A percentile compares a stretch with the other conserved stretches of the same genome.
Conservation (phyloP, 2,329 filamentous ascomycete genomes). For the Simplicillium sp. region DNA sequence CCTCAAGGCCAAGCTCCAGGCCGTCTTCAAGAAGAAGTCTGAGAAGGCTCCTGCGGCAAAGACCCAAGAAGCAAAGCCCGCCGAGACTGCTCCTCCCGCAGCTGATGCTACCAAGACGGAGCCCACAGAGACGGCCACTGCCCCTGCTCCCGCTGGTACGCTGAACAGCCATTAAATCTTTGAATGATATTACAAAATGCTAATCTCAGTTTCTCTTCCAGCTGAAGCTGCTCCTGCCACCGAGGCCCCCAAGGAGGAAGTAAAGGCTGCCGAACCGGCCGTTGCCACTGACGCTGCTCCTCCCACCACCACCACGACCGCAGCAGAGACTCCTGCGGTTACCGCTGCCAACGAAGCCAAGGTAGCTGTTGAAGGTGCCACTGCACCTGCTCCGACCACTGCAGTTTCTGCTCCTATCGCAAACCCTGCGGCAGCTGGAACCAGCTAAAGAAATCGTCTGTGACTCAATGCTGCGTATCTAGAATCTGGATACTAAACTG, state of each 20-base stretch:
- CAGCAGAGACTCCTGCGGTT: constrained; percentile 8
- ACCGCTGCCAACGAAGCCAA: constrained; percentile 3
- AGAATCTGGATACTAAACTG: not conserved
- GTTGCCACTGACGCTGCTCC: constrained; percentile 3
- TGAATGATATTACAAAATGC: not conserved
- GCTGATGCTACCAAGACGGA: constrained; percentile 13
- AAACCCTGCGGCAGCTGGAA: constrained; percentile 4
- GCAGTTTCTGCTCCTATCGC: constrained; percentile 10
- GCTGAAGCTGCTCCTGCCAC: constrained; percentile 12
- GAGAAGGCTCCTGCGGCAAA: constrained; percentile 18
- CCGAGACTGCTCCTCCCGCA: constrained; percentile 11
- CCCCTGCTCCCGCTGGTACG: constrained; percentile 11
- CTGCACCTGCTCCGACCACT: constrained; percentile 13
- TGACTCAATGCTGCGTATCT: not conserved
- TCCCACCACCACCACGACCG: not conserved
- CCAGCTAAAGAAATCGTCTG: not conserved
- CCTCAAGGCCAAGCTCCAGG: constrained; percentile 46
- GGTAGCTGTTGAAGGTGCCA: constrained; percentile 3
- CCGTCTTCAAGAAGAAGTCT: constrained; percentile 39
- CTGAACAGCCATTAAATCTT: not conserved
- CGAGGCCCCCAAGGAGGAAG: constrained; percentile 13
- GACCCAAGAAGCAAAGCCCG: constrained; percentile 11
- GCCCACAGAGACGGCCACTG: constrained; percentile 15
- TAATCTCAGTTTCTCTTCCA: constrained; percentile 1
- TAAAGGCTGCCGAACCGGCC: constrained; percentile 6